These are phyloP conservation scores for Mercurialis annua DNA, from an alignment of 345 rosid species.

Conservation along the genomic window DNA sequence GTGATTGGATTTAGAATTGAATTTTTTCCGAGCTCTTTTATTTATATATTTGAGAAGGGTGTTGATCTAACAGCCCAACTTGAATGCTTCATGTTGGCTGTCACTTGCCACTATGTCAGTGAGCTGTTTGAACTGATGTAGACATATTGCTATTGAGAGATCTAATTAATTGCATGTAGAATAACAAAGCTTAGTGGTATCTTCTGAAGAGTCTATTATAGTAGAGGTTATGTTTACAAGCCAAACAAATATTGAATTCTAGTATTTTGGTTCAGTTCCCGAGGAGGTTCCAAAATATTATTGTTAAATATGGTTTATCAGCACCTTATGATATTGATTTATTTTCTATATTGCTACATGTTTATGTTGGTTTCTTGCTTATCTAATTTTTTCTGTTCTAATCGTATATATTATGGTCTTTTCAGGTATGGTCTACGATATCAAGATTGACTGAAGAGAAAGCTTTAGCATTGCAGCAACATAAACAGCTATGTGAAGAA, in stretches of 20 bases:
- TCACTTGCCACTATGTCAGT: too few relatives aligned
- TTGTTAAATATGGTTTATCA: background rate
- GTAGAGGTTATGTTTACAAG: background rate
- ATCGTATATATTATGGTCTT: constrained; percentile 1
- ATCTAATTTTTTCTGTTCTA: background rate
- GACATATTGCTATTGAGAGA: too few relatives aligned
- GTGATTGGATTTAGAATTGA: too few relatives aligned
- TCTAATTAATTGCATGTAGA: background rate
- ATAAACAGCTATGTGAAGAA: constrained; percentile 57
- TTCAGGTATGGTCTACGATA: constrained; percentile 70
- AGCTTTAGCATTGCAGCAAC: constrained; percentile 53
- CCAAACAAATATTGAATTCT: background rate
- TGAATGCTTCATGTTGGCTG: background rate
- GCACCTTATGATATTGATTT: background rate
- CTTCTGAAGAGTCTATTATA: background rate
- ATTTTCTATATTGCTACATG: background rate
- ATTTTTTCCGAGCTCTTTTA: background rate
- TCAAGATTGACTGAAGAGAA: constrained; percentile 78
- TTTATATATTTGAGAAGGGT: background rate
- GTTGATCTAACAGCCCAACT: background rate
- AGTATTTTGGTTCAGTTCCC: too few relatives aligned
- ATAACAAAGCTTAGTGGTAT: background rate
- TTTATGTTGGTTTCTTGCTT: too few relatives aligned
- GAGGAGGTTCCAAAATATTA: background rate
- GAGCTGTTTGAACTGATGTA: background rate